Conservation (phyloP, 2,329 filamentous ascomycete genomes). For the Karstenula rhodostoma region DNA sequence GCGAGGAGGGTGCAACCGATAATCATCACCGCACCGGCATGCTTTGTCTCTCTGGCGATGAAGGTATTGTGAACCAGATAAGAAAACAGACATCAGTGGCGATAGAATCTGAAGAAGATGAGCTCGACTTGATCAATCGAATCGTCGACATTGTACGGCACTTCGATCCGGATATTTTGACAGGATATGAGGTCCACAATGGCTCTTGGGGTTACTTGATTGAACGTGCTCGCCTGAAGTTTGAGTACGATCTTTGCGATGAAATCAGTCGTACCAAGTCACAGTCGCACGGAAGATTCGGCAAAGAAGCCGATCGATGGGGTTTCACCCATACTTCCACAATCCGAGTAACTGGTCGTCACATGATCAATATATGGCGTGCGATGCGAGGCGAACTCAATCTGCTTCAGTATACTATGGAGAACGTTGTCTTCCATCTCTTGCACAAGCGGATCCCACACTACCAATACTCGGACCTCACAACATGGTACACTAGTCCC, state of each 20-base stretch:
- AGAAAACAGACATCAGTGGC: slow-evolving; percentile 68
- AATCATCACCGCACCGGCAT: slow-evolving; percentile 72
- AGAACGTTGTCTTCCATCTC: slow-evolving; percentile 92
- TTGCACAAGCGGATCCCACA: slow-evolving; percentile 88
- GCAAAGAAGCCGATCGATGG: slow-evolving; percentile 88
- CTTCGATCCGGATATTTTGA: slow-evolving; percentile 90
- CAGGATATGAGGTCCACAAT: slow-evolving; percentile 93
- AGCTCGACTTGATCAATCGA: slow-evolving; percentile 84
- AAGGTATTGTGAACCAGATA: slow-evolving; percentile 67
- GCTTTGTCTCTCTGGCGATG: slow-evolving; percentile 72
- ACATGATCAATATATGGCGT: slow-evolving; percentile 97
- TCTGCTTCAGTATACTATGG: slow-evolving; percentile 92
- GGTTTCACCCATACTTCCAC: slow-evolving; percentile 94
- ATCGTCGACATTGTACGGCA: slow-evolving; percentile 85
- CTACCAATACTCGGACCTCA: slow-evolving; percentile 81
- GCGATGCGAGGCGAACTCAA: slow-evolving; percentile 95
- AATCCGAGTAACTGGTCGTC: slow-evolving; percentile 89
- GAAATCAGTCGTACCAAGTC: slow-evolving; percentile 90
- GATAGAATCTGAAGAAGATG: slow-evolving; percentile 77
- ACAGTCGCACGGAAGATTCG: slow-evolving; percentile 82
- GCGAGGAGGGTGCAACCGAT: slow-evolving; percentile 70
- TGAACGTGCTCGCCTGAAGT: slow-evolving; percentile 84
- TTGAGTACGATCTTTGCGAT: slow-evolving; percentile 88
- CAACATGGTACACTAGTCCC: slow-evolving; percentile 78
- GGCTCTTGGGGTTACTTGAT: slow-evolving; percentile 96